Evolutionary conservation across 257 asterid genomes (phyloP).

Genomic region (Mitragyna speciosa): DNA sequence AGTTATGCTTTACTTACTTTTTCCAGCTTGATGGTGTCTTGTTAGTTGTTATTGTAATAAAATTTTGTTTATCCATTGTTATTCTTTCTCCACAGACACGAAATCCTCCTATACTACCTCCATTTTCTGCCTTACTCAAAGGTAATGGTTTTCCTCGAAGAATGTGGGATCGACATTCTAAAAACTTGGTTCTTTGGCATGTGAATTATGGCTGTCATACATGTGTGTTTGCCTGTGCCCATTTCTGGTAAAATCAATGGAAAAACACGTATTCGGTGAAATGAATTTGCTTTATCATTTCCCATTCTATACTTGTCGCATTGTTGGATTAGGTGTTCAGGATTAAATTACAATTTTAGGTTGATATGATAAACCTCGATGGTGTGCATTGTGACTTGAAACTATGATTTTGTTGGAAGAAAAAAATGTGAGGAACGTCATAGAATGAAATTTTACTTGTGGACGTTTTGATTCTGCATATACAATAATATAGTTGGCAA

Average conservation of each 20-base stretch:
- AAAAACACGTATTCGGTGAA: neutral
- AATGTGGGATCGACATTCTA: neutral
- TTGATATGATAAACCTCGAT: too few relatives aligned
- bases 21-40: neutral
- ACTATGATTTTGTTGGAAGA: neutral
- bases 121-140: conserved; percentile 66
- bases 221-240: neutral
- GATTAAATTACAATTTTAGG: neutral
- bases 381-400: neutral
- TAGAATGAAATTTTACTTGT: too few relatives aligned
- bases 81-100: conserved; percentile 61
- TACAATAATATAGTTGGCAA: too few relatives aligned
- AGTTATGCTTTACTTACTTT: neutral
- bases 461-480: too few relatives aligned
- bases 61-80: neutral
- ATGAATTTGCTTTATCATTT: conserved; percentile 1
- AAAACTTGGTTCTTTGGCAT: neutral
- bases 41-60: neutral
- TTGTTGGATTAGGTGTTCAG: neutral
- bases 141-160: conserved; percentile 46
- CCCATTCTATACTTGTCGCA: neutral
- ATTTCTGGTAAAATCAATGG: neutral
- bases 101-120: conserved; percentile 80
- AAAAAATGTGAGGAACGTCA: too few relatives aligned
- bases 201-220: conserved; percentile 6